Evolutionary conservation across 129 eudicot genomes (phyloP).

Genomic region (Lonicera japonica): DNA sequence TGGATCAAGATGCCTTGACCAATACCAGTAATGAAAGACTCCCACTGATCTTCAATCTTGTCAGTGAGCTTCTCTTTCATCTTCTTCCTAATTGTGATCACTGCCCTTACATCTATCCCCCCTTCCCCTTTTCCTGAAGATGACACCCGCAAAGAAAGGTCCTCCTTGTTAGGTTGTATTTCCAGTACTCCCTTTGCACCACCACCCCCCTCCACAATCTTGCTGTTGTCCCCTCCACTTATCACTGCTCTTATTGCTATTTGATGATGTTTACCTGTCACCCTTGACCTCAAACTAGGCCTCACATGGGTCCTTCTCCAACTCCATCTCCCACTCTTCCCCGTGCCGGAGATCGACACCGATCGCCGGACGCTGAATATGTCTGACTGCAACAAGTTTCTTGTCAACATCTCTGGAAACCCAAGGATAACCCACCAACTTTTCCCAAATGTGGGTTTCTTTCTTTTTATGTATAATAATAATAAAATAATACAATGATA

Average conservation of each 20-base stretch:
- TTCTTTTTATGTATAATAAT: neutral
- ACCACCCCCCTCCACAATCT: slow-evolving; percentile 14
- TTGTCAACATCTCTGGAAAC: slow-evolving; percentile 1
- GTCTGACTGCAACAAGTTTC: neutral
- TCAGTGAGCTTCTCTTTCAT: slow-evolving; percentile 53
- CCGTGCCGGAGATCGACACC: slow-evolving; percentile 25
- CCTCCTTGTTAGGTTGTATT: slow-evolving; percentile 3
- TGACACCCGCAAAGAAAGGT: slow-evolving; percentile 3
- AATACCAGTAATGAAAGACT: slow-evolving; percentile 47
- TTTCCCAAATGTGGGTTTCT: neutral
- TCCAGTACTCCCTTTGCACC: slow-evolving; percentile 5
- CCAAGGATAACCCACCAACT: neutral
- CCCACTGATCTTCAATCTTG: slow-evolving; percentile 71
- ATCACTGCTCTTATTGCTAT: slow-evolving; percentile 39
- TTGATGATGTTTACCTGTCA: neutral
- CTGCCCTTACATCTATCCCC: slow-evolving; percentile 44
- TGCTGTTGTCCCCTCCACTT: slow-evolving; percentile 54
- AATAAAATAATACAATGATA: no score
- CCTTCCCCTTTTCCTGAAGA: slow-evolving; percentile 10
- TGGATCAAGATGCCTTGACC: slow-evolving; percentile 65
- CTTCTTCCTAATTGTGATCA: slow-evolving; percentile 61
- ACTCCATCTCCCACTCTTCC: neutral
- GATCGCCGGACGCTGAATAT: slow-evolving; percentile 25
- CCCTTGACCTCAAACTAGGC: slow-evolving; percentile 11
- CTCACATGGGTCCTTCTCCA: slow-evolving; percentile 6